Base-by-base conservation (phyloP, 2,329 filamentous ascomycete species). In the Neurospora crassa region DNA sequence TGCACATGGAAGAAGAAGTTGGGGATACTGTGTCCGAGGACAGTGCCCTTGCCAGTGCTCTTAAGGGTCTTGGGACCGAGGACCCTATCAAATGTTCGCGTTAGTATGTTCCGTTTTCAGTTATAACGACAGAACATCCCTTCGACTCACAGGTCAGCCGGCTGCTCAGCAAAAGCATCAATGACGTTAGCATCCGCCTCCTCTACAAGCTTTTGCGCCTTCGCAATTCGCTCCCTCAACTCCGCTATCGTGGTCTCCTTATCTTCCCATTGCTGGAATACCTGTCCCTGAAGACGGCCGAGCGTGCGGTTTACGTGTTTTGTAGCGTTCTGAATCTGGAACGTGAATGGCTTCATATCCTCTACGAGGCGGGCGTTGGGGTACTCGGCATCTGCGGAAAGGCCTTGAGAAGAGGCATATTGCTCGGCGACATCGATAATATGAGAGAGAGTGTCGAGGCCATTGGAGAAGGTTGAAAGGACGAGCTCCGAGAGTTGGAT, bases 1-100 rank as follows among this genome's bases (percentile, higher is more conserved):
- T 81, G 82, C 12, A 86, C 71, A 74, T 91, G 89, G 74, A 91
- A 91, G 78, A 83, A 89, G 74, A 89, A 84, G 75, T 90, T 89
- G 3, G 88, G 86, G 34, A 89, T 76, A 2, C 70, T 72, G 20
- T 75, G 71, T 41, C 72, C 72, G n/a, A 76, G 67, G 5, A 47
- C 70, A 0, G 72, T 70, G 5, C 73, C 71, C 69, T 59, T 70
- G 40, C 43, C 67, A 29, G 69, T 29, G 4, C 14, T 43, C 41
- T 16, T 43, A 5, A 43, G 41, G 41, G 41, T 43, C 41, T 6
- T 43, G 14, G 41, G 41, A 18, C 41, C 41, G 16, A 43, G 16
- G 41, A 16, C 14, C 41, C 41, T 43, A 5, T 43, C 3, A 43
- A 1, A 40, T 40, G 2, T 40, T 40, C 40, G 11, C 10, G 40